Conservation (phyloP, 2,329 filamentous ascomycete species). For the Colletotrichum eleusines region DNA sequence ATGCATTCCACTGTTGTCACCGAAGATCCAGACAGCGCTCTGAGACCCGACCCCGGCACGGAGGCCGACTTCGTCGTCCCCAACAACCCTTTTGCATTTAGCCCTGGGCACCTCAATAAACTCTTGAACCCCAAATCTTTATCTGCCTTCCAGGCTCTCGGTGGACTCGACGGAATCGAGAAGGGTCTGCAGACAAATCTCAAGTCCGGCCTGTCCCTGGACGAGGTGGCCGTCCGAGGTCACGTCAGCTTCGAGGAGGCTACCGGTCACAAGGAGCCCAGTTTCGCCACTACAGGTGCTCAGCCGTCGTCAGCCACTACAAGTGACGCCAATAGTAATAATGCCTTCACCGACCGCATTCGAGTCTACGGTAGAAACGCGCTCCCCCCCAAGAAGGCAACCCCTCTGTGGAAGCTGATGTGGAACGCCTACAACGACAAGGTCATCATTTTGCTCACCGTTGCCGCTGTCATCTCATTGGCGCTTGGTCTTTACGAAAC, state of each 20-base stretch:
- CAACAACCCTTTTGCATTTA: slow-evolving; percentile 82
- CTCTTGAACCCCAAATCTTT: slow-evolving; percentile 81
- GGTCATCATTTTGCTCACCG: slow-evolving; percentile 74
- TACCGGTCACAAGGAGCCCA: slow-evolving; percentile 50
- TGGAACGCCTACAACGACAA: slow-evolving; percentile 79
- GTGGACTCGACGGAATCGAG: slow-evolving; percentile 76
- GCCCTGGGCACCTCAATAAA: slow-evolving; percentile 80
- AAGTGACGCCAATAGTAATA: slow-evolving; percentile 29
- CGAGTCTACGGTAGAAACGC: slow-evolving; percentile 70
- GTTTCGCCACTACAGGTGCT: slow-evolving; percentile 9
- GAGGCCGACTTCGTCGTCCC: slow-evolving; percentile 78
- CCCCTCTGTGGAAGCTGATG: slow-evolving; percentile 69
- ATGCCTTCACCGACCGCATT: slow-evolving; percentile 61
- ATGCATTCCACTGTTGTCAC: slow-evolving; percentile 40
- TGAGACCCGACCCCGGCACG: slow-evolving; percentile 76
- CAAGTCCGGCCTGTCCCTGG: slow-evolving; percentile 73
- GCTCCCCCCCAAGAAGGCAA: slow-evolving; percentile 73
- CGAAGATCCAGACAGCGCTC: slow-evolving; percentile 60
- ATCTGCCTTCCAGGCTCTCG: slow-evolving; percentile 76
- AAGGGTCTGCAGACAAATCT: slow-evolving; percentile 76
- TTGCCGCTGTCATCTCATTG: slow-evolving; percentile 74
- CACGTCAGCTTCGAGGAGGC: slow-evolving; percentile 76
- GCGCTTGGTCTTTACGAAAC: slow-evolving; percentile 77
- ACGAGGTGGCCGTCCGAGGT: slow-evolving; percentile 74
- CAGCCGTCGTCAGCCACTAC: slow-evolving; percentile 26